Conservation (phyloP, 495 filamentous ascomycete species). For the Talaromyces wortmannii region DNA sequence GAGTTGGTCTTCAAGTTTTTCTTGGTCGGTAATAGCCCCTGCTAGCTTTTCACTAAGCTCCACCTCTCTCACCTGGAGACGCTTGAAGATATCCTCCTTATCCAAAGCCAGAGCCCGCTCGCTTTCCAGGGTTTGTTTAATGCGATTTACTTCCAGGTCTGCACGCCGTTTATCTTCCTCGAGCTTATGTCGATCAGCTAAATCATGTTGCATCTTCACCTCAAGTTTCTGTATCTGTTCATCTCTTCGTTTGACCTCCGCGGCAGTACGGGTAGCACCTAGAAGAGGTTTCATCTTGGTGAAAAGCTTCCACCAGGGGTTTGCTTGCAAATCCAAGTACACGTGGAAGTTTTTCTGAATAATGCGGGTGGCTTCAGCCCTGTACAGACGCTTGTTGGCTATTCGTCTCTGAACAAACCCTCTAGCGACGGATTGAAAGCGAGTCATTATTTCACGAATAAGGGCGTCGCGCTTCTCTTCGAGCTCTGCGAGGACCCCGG, state of each 20-base stretch:
- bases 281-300: constrained; percentile 94
- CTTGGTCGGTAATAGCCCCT: constrained; percentile 91
- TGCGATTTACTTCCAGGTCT: constrained; percentile 76
- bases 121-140: constrained; percentile 90
- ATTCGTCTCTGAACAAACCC: constrained; percentile 84
- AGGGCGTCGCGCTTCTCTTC: constrained; percentile 92
- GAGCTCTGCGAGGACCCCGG: constrained; percentile 91
- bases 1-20: constrained; percentile 85
- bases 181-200: constrained; percentile 65
- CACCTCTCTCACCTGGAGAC: constrained; percentile 80
- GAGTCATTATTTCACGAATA: constrained; percentile 84
- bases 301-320: constrained; percentile 95
- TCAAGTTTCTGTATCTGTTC: constrained; percentile 86
- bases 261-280: constrained; percentile 81
- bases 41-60: constrained; percentile 88
- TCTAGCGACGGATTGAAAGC: constrained; percentile 87
- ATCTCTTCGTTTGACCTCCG: constrained; percentile 89
- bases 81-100: constrained; percentile 97
- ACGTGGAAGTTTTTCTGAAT: constrained; percentile 90
- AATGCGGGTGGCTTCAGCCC: constrained; percentile 89
- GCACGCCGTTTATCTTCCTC: constrained; percentile 90
- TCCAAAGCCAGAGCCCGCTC: constrained; percentile 91
- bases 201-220: constrained; percentile 71
- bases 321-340: constrained; percentile 81
- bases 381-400: constrained; percentile 85